Conservation (phyloP, 192 early-diverging fungal genomes). For the Endogone sp. region DNA sequence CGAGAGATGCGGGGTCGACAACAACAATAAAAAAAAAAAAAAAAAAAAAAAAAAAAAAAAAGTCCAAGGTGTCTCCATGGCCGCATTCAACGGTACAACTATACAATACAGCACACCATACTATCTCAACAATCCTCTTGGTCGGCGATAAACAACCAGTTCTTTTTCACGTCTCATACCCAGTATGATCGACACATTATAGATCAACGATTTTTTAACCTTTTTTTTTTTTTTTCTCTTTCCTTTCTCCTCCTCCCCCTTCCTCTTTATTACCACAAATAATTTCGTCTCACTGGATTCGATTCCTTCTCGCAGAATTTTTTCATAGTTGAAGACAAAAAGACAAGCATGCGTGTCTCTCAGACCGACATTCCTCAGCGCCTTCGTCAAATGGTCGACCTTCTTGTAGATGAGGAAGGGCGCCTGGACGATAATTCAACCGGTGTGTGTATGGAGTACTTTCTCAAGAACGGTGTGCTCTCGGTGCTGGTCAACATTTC, state of each 20-base stretch:
- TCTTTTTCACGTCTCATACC: no score
- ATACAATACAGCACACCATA: no score
- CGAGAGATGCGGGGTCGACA: no score
- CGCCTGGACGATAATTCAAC: constrained; percentile 66
- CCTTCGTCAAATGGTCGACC: constrained; percentile 80
- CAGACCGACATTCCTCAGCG: constrained; percentile 75
- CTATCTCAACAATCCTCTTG: no score
- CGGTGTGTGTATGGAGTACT: constrained; percentile 87
- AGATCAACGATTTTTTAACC: no score
- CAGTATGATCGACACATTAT: no score
- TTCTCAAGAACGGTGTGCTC: constrained; percentile 82
- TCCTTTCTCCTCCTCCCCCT: background rate
- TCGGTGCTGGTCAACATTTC: constrained; percentile 73
- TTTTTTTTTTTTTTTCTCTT: background rate
- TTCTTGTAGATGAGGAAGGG: constrained; percentile 85
- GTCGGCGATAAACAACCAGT: no score
- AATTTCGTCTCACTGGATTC: constrained; percentile 7
- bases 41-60: no score
- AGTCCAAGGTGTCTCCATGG: no score
- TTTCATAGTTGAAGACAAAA: constrained; percentile 23
- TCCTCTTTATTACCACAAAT: background rate
- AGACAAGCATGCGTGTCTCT: constrained; percentile 37
- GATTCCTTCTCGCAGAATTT: constrained; percentile 18
- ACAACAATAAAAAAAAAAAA: no score
- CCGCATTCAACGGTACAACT: no score